Conservation (phyloP, 768 basidiomycete species). For the Hygrocybe coccinea region DNA sequence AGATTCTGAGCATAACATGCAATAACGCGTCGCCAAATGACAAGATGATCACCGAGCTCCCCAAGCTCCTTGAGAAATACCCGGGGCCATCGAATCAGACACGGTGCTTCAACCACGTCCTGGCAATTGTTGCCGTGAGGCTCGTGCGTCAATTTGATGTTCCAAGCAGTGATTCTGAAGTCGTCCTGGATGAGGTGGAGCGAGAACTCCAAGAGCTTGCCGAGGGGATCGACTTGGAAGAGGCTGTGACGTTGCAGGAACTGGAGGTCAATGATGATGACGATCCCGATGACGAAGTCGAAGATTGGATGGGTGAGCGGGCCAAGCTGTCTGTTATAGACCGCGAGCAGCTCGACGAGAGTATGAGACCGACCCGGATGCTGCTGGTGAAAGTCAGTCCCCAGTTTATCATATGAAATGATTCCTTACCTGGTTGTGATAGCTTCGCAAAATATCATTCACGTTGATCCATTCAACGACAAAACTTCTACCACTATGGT, state of each 20-base stretch:
- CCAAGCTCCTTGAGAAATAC: conserved; percentile 16
- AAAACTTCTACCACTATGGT: conserved; percentile 30
- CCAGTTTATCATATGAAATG: not conserved
- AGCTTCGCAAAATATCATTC: conserved; percentile 22
- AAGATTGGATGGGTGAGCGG: not conserved
- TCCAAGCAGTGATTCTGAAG: not conserved
- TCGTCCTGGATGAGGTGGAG: not conserved
- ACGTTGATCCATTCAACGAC: conserved; percentile 28
- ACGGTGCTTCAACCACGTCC: conserved; percentile 36
- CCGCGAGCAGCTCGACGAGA: not conserved
- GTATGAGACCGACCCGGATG: not conserved
- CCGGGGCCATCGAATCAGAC: conserved; percentile 22
- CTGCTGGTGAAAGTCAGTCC: conserved; percentile 12
- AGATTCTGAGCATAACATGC: conserved; percentile 32
- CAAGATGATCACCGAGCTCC: conserved; percentile 29
- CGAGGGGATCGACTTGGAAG: not conserved
- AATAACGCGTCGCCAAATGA: conserved; percentile 17
- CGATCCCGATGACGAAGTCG: no score
- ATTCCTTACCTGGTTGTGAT: conserved; percentile 3
- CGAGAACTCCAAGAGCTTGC: not conserved
- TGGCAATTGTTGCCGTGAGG: conserved; percentile 34
- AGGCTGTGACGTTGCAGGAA: no score
- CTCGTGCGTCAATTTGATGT: conserved; percentile 33
- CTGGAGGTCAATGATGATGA: no score
- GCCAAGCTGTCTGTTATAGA: not conserved